Evolutionary conservation across 2,329 filamentous ascomycete genomes (phyloP), one percentile per base, ranked within the genome.

Genomic region (Fusarium circinatum): DNA sequence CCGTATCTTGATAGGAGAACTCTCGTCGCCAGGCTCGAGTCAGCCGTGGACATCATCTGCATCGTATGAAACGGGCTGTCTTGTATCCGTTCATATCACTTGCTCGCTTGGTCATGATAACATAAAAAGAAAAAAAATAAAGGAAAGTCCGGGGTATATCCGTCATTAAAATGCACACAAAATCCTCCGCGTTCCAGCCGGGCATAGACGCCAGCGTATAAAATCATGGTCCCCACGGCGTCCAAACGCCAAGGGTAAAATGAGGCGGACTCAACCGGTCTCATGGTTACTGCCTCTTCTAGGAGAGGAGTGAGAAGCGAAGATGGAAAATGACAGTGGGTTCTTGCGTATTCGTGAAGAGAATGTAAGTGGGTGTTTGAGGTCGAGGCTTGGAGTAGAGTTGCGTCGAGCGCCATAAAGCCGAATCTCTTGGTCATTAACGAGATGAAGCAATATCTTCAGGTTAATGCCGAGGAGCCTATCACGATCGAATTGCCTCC

Each of bases 91-190:
- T 65, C 63, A 56, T 70, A 36, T 45, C 65, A 62, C 64, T 75
- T 71, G 58, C 68, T 73, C 38, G 59, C 45, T 70, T 64, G 36
- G 34, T 70, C 63, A 63, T 76, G 56, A 68, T 71, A 60, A 71
- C 55, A 75, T 65, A 57, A 55, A 59, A 60, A 55, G 60, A 69
- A 65, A 34, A 64, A 13, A 62, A 62, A 20, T 68, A 69, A 77
- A 68, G 61, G 75, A 74, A 73, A 71, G 63, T 58, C 70, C 65
- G 70, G 78, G 79, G 79, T 80, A 80, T 80, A 80, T 80, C 79
- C 79, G 72, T 80, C 79, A 73, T 80, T 61, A 68, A 75, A 72
- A 68, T 65, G 56, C 62, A 68, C 70, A 49, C 55, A 58, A 73
- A 76, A 67, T 66, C 67, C 70, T 63, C 65, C 60, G 67, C 59